Conservation (phyloP, 2,329 filamentous ascomycete genomes). For the Emericellopsis cladophorae region DNA sequence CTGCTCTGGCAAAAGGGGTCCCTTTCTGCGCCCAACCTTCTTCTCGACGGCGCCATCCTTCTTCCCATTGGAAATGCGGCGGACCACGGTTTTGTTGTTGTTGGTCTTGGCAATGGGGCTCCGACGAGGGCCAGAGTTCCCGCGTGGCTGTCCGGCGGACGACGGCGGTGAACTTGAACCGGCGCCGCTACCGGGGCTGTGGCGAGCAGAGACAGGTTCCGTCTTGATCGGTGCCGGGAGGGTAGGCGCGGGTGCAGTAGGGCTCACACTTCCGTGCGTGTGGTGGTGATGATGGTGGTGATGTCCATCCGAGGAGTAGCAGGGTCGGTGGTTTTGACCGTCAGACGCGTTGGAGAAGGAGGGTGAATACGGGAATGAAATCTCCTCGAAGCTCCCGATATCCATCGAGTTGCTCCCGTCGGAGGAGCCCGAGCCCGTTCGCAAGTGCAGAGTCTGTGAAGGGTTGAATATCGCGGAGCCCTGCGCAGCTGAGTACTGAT, state of each 20-base stretch:
- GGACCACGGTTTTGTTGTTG: slow-evolving; percentile 62
- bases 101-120: slow-evolving; percentile 68
- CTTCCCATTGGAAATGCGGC: slow-evolving; percentile 65
- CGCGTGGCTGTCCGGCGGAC: slow-evolving; percentile 40
- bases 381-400: slow-evolving; percentile 72
- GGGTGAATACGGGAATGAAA: slow-evolving; percentile 55
- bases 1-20: slow-evolving; percentile 84
- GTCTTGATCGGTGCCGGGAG: slow-evolving; percentile 40
- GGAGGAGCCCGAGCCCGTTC: slow-evolving; percentile 77
- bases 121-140: slow-evolving; percentile 60
- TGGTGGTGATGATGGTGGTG: slow-evolving; percentile 21
- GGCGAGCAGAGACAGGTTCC: slow-evolving; percentile 40
- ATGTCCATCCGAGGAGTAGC: slow-evolving; percentile 43
- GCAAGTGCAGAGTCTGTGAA: slow-evolving; percentile 76
- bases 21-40: slow-evolving; percentile 81
- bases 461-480: slow-evolving; percentile 77
- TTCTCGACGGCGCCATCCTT: slow-evolving; percentile 73
- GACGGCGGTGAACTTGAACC: slow-evolving; percentile 49
- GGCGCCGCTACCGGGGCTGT: slow-evolving; percentile 47
- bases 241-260: slow-evolving; percentile 49
- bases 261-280: slow-evolving; percentile 44
- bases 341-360: slow-evolving; percentile 79
- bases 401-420: slow-evolving; percentile 55
- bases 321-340: slow-evolving; percentile 53
- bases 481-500: slow-evolving; percentile 45